Percentiles rank a stretch among this genome's conserved stretches.
Evolutionary conservation across 108 stramenopile genomes (phyloP).

Genomic region (Cylindrotheca closterium): DNA sequence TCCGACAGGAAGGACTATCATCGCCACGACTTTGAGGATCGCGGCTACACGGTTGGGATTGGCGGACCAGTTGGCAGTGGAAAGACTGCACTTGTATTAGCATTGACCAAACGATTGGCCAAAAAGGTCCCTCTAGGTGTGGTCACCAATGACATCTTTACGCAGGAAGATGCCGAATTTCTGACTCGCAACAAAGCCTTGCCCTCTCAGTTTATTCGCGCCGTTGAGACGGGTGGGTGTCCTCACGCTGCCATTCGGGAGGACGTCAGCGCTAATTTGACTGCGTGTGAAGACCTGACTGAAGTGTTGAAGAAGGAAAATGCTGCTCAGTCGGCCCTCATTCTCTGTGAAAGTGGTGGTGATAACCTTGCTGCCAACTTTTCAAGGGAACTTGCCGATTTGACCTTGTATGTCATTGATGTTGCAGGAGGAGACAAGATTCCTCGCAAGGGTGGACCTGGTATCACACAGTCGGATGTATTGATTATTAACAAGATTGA

Average conservation of each 20-base stretch:
- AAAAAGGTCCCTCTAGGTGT: slow-evolving; percentile 52
- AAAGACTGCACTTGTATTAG: slow-evolving; percentile 84
- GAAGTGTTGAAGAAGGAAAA: slow-evolving; percentile 12
- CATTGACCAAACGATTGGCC: slow-evolving; percentile 67
- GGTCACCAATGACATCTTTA: slow-evolving; percentile 99
- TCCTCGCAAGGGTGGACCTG: slow-evolving; percentile 98
- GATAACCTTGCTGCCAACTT: slow-evolving; percentile 99
- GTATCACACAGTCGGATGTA: slow-evolving; percentile 94
- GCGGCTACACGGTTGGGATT: slow-evolving; percentile 92
- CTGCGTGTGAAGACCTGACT: slow-evolving; percentile 91
- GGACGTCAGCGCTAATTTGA: slow-evolving; percentile 94
- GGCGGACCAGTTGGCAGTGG: slow-evolving; percentile 92
- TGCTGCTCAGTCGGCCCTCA: slow-evolving; percentile 41
- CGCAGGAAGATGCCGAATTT: slow-evolving; percentile 97
- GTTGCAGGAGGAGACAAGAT: slow-evolving; percentile 99
- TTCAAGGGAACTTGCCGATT: slow-evolving; percentile 93
- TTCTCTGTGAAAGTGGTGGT: slow-evolving; percentile 95
- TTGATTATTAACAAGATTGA: slow-evolving; percentile 98
- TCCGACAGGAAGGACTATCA: slow-evolving; percentile 6
- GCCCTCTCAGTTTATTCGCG: slow-evolving; percentile 68
- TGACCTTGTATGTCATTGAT: slow-evolving; percentile 98
- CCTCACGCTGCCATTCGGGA: slow-evolving; percentile 97
- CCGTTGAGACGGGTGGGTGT: slow-evolving; percentile 98
- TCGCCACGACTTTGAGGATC: slow-evolving; percentile 36
- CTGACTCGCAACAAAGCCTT: slow-evolving; percentile 81